phyloP scores from a whole-genome alignment of 495 filamentous ascomycete genomes.

The Apodospora peruviana region DNA sequence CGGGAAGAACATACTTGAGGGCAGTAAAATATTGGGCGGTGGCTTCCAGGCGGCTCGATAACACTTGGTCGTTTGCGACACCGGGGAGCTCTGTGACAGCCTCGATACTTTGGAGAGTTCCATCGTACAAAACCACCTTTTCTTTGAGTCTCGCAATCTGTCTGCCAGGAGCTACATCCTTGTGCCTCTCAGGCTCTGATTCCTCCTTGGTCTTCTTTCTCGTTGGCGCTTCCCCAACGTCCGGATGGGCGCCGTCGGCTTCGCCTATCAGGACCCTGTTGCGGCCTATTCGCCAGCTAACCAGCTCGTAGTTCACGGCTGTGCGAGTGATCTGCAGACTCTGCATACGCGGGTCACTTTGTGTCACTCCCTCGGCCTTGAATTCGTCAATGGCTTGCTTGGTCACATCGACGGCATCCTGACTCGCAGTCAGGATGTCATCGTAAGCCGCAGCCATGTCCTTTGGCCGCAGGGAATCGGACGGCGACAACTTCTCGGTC shows the following conservation, averaged over 20 bases:
- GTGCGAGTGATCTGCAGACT: constrained; percentile 87
- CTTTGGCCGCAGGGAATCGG: constrained; percentile 48
- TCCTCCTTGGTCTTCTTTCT: constrained; percentile 39
- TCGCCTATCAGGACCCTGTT: constrained; percentile 82
- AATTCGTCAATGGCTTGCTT: constrained; percentile 91
- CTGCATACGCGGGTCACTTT: constrained; percentile 84
- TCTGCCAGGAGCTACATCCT: constrained; percentile 54
- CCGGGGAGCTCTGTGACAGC: constrained; percentile 86
- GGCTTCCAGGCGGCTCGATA: constrained; percentile 69
- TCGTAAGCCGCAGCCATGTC: constrained; percentile 79
- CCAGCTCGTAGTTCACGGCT: constrained; percentile 84
- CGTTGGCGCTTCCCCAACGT: constrained; percentile 36
- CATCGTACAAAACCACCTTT: constrained; percentile 87
- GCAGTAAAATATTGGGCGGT: constrained; percentile 83
- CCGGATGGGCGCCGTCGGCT: constrained; percentile 64
- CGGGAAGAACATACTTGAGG: constrained; percentile 59
- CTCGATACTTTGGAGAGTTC: constrained; percentile 80
- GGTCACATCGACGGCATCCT: constrained; percentile 90
- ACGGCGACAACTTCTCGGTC: constrained; percentile 57
- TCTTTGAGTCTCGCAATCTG: constrained; percentile 80
- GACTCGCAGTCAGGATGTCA: constrained; percentile 79
- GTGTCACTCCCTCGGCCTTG: constrained; percentile 71
- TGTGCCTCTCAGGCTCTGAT: constrained; percentile 36
- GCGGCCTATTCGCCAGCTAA: constrained; percentile 90
- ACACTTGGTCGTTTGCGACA: constrained; percentile 75